Evolutionary conservation across 345 rosid species (phyloP).

Genomic region (Eucalyptus globulus): DNA sequence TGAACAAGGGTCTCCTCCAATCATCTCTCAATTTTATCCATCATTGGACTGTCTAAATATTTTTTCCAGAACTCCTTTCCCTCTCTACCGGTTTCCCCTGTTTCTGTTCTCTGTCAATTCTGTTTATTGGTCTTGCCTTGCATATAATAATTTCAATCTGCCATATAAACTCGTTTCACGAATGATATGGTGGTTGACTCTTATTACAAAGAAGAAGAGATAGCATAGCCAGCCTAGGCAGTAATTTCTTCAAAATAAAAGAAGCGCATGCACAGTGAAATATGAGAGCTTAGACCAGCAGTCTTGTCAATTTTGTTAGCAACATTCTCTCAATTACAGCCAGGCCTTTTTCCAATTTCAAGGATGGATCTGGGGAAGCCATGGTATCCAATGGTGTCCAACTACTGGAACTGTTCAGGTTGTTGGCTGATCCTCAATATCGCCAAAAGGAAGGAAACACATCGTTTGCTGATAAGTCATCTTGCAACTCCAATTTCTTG

Average conservation of each 20-base stretch:
- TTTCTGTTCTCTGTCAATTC: not conserved
- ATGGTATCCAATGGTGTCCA: not conserved
- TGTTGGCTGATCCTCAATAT: not conserved
- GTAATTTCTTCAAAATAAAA: not conserved
- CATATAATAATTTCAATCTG: not conserved
- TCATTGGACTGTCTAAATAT: not conserved
- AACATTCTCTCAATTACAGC: not conserved
- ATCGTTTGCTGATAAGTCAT: not conserved
- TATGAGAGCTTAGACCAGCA: not conserved
- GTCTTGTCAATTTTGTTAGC: not conserved
- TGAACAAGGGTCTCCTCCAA: not conserved
- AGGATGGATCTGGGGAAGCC: not conserved
- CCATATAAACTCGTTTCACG: not conserved
- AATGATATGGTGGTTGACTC: not conserved
- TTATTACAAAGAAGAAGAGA: not conserved
- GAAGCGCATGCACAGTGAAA: not conserved
- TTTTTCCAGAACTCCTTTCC: not conserved
- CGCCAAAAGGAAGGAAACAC: not conserved
- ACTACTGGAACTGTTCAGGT: not conserved
- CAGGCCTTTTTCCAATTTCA: not conserved
- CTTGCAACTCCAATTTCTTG: not conserved
- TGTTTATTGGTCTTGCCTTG: not conserved
- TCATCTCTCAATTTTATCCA: not conserved
- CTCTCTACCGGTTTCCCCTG: not conserved
- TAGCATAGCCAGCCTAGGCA: not conserved